phyloP scores from a whole-genome alignment of 768 basidiomycete species.

The Serendipita vermifera region DNA sequence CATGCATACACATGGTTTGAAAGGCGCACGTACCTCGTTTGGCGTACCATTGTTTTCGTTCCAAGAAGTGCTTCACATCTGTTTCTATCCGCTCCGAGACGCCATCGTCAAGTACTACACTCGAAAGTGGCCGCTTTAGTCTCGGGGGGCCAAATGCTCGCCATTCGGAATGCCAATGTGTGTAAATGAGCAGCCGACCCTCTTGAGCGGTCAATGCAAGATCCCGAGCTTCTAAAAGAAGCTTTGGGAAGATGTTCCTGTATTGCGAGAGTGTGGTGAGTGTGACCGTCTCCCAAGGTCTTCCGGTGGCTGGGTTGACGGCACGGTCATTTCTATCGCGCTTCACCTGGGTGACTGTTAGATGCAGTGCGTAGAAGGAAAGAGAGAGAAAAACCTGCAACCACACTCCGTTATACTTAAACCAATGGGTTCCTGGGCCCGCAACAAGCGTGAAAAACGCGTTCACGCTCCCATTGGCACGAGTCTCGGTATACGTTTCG shows the following conservation, averaged over 20 bases:
- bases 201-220: slow-evolving; percentile 75
- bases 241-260: slow-evolving; percentile 58
- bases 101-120: slow-evolving; percentile 76
- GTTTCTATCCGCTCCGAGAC: slow-evolving; percentile 71
- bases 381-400: slow-evolving; percentile 56
- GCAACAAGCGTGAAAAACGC: slow-evolving; percentile 90
- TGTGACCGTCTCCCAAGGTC: slow-evolving; percentile 95
- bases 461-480: slow-evolving; percentile 81
- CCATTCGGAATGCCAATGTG: slow-evolving; percentile 96
- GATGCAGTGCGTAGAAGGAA: neutral
- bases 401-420: slow-evolving; percentile 84
- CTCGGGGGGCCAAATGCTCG: slow-evolving; percentile 87
- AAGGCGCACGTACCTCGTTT: slow-evolving; percentile 58
- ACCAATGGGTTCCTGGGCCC: slow-evolving; percentile 87
- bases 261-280: slow-evolving; percentile 86
- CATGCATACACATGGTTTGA: neutral
- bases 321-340: slow-evolving; percentile 60
- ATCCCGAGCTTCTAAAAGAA: slow-evolving; percentile 82
- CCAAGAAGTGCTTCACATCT: slow-evolving; percentile 73
- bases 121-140: slow-evolving; percentile 69
- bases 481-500: slow-evolving; percentile 69
- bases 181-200: slow-evolving; percentile 91
- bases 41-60: slow-evolving; percentile 84
- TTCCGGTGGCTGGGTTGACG: slow-evolving; percentile 82
- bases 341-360: slow-evolving; percentile 50